Conservation (phyloP, 202 grass and related monocot genomes). For the Cymbopogon flexuosus region DNA sequence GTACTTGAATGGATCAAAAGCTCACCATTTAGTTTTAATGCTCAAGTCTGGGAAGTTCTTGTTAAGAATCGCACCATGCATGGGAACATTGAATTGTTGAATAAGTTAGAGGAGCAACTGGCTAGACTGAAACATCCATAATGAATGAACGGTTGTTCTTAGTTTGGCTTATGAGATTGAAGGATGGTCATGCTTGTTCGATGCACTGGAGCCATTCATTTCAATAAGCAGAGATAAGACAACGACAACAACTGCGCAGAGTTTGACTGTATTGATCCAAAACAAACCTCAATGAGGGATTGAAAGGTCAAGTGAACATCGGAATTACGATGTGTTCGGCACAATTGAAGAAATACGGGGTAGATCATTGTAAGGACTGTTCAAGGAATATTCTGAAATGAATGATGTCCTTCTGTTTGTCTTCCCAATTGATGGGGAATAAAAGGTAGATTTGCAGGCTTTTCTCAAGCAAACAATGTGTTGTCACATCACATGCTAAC, state of each 20-base stretch:
- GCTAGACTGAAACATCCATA: not conserved
- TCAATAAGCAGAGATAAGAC: not conserved
- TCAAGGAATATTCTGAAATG: slow-evolving; percentile 10
- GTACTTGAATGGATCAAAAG: slow-evolving; percentile 47
- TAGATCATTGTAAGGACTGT: not conserved
- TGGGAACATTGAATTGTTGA: slow-evolving; percentile 26
- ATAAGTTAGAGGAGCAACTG: slow-evolving; percentile 25
- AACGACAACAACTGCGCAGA: not conserved
- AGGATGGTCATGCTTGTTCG: slow-evolving; percentile 5
- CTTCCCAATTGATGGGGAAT: not conserved
- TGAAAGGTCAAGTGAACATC: not conserved
- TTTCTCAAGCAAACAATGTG: not conserved
- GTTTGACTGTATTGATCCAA: not conserved
- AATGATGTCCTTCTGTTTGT: not conserved
- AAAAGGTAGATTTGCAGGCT: not conserved
- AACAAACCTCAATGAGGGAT: not conserved
- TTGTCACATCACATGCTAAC: not conserved
- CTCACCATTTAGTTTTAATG: slow-evolving; percentile 27
- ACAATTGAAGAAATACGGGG: not conserved
- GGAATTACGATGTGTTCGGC: not conserved
- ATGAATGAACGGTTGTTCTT: not conserved
- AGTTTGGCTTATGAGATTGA: slow-evolving; percentile 13
- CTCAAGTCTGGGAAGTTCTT: slow-evolving; percentile 40
- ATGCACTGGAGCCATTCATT: slow-evolving; percentile 24
- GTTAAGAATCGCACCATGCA: slow-evolving; percentile 37